Evolutionary conservation across 331 rosid species (phyloP).

Genomic region (Rosa hybrid): DNA sequence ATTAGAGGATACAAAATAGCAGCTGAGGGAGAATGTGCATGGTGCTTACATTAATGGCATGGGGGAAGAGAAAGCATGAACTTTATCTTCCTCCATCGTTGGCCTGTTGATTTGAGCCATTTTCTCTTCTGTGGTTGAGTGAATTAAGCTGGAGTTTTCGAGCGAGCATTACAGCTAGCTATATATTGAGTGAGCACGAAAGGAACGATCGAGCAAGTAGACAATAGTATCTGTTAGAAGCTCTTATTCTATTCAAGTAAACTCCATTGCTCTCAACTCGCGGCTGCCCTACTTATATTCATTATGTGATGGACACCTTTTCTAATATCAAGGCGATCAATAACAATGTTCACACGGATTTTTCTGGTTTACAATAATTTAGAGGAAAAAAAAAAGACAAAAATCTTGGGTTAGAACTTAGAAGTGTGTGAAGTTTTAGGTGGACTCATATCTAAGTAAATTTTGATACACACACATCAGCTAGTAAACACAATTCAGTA

Average conservation of each 20-base stretch:
- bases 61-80: slow-evolving; percentile 12
- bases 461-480: no score
- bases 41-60: not conserved
- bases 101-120: not conserved
- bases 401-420: no score
- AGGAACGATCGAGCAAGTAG: not conserved
- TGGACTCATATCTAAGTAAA: no score
- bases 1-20: not conserved
- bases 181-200: not conserved
- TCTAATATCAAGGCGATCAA: not conserved
- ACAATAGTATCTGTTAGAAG: not conserved
- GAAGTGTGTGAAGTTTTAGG: no score
- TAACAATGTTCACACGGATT: not conserved
- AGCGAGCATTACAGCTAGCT: not conserved
- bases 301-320: not conserved
- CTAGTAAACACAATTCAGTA: no score
- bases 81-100: slow-evolving; percentile 7
- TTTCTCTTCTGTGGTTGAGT: not conserved
- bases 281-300: slow-evolving; percentile 11
- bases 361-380: not conserved
- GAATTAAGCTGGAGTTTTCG: not conserved
- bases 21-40: not conserved
- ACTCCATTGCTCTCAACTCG: not conserved
- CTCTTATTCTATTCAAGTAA: not conserved
- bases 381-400: no score